Evolutionary conservation across 2,329 filamentous ascomycete species (phyloP).

Genomic region (Trichoderma guizhouense): DNA sequence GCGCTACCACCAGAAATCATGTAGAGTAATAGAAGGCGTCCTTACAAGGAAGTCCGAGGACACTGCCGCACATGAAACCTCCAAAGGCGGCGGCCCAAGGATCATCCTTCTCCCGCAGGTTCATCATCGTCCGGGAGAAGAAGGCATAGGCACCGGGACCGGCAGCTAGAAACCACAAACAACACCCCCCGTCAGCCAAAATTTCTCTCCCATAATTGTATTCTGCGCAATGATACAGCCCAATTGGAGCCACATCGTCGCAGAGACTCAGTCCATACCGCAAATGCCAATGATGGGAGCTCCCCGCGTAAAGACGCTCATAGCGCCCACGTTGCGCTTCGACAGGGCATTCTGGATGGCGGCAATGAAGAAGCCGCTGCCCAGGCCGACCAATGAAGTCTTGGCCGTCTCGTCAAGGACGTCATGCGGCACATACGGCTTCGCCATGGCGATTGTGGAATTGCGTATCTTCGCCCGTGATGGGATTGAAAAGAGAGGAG

Average conservation of each 20-base stretch:
- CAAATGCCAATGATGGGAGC: constrained; percentile 65
- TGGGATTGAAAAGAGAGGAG: constrained; percentile 20
- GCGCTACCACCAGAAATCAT: background rate
- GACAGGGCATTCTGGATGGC: constrained; percentile 83
- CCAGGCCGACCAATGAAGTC: constrained; percentile 62
- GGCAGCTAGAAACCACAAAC: constrained; percentile 43
- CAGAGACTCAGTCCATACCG: constrained; percentile 27
- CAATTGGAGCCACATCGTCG: background rate
- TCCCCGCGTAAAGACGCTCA: constrained; percentile 75
- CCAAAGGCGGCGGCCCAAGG: constrained; percentile 69
- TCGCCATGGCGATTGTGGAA: constrained; percentile 32
- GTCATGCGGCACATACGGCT: constrained; percentile 68
- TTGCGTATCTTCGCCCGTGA: constrained; percentile 19
- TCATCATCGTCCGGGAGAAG: constrained; percentile 70
- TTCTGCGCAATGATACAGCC: background rate
- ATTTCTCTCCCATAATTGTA: background rate
- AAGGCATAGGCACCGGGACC: constrained; percentile 74
- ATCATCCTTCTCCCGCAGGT: constrained; percentile 82
- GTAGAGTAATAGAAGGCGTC: background rate
- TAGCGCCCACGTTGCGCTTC: constrained; percentile 75
- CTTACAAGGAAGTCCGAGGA: constrained; percentile 71
- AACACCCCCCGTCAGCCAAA: background rate
- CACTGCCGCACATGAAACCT: constrained; percentile 71
- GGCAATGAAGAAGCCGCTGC: constrained; percentile 67
- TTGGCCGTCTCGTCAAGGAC: constrained; percentile 65